Evolutionary conservation across 2,329 filamentous ascomycete species (phyloP), one percentile per base, ranked within the genome.

Genomic region (Diplocarpon rosae): DNA sequence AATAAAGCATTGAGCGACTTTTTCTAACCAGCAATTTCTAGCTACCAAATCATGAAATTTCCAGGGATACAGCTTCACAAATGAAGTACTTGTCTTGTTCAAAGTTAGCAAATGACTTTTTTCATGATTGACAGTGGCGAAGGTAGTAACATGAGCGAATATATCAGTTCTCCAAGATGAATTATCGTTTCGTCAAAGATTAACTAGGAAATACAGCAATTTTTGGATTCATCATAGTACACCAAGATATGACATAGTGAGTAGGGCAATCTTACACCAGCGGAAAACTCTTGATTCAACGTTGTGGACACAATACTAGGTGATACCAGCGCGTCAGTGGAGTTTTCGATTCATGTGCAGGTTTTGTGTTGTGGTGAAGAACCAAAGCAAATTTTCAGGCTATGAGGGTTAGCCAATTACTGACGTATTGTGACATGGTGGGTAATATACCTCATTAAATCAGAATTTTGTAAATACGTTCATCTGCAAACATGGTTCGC

Each of bases 401-500:
- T 61, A 16, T 9, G 34, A 39, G 36, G 7, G 38, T 58, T 49
- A 59, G 54, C 43, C 8, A 11, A 6, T 10, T 14, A 32, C 8
- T 29, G 14, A 32, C 1, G n/a, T 15, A 34, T 12, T 30, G 12
- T 43, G 12, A 33, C 38, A 28, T 5, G 17, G 9, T 12, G 29
- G 24, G 3, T 14, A 35, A 48, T 59, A 56, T 62, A 65, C 62
- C 64, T 66, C 64, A 66, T 66, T 66, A 66, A 65, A 66, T 66
- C 64, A 66, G 64, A 66, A 60, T 66, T 66, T 64, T 59, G 50
- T 56, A 52, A 51, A 51, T 63, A 54, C 54, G 57, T 63, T 64
- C 63, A 63, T 54, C 51, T 53, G 52, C 52, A 54, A 52, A 59
- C 51, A 50, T 51, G 59, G 56, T 54, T 52, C 53, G 52, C 48